Evolutionary conservation across 306 rosid species (phyloP), one percentile per base, ranked within the genome.

Genomic region (Lathyrus aphaca): DNA sequence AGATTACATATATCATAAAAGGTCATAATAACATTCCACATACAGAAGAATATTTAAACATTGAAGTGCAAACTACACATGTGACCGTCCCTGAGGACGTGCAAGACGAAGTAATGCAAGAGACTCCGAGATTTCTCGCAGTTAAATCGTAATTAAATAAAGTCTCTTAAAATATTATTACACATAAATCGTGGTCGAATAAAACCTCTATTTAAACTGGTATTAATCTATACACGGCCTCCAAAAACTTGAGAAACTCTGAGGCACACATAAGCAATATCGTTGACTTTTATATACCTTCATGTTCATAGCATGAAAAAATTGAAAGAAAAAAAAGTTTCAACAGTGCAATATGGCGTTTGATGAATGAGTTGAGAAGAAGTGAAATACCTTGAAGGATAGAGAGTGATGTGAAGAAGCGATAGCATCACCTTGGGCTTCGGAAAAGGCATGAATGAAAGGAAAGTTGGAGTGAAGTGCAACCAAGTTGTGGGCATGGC

Each of bases 401-500:
- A 88, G 69, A 71, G 97, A 82, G 74, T 88, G 83, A 9, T 75
- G 84, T 12, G 80, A 76, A 61, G 67, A 66, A 71, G 83, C 32
- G 59, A 88, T 23, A 14, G 97, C 96, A 14, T 82, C 86, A 76
- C 88, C 94, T 10, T 67, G 17, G 12, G 97, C 97, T 81, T 79
- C 89, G 27, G 97, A 81, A 82, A 93, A 93, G 76, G 83, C 71
- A 25, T 46, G 68, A 76, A 88, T 84, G 71, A 93, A 93, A 38
- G 91, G 65, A 2, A 83, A 66, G 72, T 62, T 64, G 18, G 98
- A 93, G 23, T 90, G 81, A n/a, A 81, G 10, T 5, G 87, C 73
- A 59, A 90, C 96, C 57, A 93, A 54, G 77, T 85, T 93, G 87
- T 93, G 98, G 5, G 97, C 97, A 54, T 93, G 98, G 29, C 79